Percentiles rank a stretch among this genome's conserved stretches.
These are phyloP conservation scores for Starmera pachycereana DNA, from an alignment of 805 yeast genomes.

Conservation along the genomic window DNA sequence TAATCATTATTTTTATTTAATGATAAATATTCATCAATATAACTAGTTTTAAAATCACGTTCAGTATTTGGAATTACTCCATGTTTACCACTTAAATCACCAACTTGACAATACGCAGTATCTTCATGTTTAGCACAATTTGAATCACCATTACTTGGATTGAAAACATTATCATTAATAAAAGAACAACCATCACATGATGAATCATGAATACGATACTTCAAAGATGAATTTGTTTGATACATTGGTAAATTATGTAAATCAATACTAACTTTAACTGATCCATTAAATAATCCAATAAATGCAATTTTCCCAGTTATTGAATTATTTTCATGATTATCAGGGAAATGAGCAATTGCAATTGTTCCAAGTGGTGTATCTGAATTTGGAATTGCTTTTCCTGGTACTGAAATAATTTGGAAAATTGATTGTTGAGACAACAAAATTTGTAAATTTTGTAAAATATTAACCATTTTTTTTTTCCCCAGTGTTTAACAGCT, in stretches of 20 bases:
- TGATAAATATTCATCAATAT: conserved; percentile 49
- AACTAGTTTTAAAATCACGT: conserved; percentile 18
- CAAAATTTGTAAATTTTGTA: background rate
- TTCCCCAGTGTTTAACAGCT: no score
- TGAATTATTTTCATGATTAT: conserved; percentile 18
- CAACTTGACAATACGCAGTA: conserved; percentile 50
- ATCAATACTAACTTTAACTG: conserved; percentile 51
- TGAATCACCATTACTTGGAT: conserved; percentile 46
- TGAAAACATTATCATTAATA: conserved; percentile 39
- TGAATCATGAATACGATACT: conserved; percentile 53
- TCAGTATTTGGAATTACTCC: conserved; percentile 33
- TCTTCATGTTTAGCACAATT: conserved; percentile 25
- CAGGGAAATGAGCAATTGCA: conserved; percentile 40
- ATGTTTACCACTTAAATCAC: conserved; percentile 64
- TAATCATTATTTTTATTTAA: conserved; percentile 37
- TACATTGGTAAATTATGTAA: conserved; percentile 45
- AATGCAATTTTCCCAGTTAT: conserved; percentile 16
- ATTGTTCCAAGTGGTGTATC: conserved; percentile 29
- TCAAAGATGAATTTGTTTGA: conserved; percentile 51
- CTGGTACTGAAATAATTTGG: conserved; percentile 5
- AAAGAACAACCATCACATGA: conserved; percentile 36
- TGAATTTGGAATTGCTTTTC: conserved; percentile 26
- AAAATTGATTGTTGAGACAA: background rate
- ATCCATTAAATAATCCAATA: conserved; percentile 23
- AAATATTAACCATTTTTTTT: background rate